phyloP scores from a whole-genome alignment of 805 yeast species.

The Candida bentonensis region DNA sequence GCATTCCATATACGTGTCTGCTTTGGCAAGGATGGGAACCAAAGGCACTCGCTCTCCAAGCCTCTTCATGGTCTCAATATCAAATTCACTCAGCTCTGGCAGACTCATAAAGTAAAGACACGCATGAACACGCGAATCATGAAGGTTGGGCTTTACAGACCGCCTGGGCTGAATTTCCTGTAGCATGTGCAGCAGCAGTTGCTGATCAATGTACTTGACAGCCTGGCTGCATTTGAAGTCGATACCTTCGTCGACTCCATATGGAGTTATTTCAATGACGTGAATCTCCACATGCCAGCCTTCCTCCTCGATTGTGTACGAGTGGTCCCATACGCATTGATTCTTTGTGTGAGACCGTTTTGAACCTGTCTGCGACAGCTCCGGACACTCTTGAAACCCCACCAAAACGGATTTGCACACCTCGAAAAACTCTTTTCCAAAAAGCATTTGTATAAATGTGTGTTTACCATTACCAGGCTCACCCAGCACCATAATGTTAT shows the following conservation, averaged over 20 bases:
- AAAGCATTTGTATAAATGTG: slow-evolving; percentile 77
- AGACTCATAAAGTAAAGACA: slow-evolving; percentile 84
- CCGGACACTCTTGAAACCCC: too few species aligned
- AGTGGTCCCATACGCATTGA: slow-evolving; percentile 37
- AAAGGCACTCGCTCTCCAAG: slow-evolving; percentile 68
- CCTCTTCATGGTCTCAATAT: slow-evolving; percentile 78
- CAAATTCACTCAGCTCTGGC: slow-evolving; percentile 74
- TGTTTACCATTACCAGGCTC: slow-evolving; percentile 88
- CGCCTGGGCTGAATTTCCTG: slow-evolving; percentile 89
- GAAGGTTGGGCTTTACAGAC: slow-evolving; percentile 16
- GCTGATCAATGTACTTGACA: slow-evolving; percentile 81
- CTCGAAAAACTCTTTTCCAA: slow-evolving; percentile 40
- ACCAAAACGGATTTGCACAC: not conserved
- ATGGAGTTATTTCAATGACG: slow-evolving; percentile 85
- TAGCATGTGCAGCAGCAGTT: slow-evolving; percentile 75
- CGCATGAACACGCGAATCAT: slow-evolving; percentile 79
- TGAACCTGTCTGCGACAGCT: slow-evolving; percentile 40
- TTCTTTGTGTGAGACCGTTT: too few species aligned
- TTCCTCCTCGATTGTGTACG: slow-evolving; percentile 76
- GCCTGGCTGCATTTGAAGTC: slow-evolving; percentile 76
- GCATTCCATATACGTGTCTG: too few species aligned
- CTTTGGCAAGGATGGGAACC: slow-evolving; percentile 78
- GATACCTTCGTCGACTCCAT: slow-evolving; percentile 83
- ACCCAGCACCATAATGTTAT: slow-evolving; percentile 62
- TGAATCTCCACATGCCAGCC: slow-evolving; percentile 66